These are phyloP conservation scores for Ramaria rubella DNA, from an alignment of 768 basidiomycete genomes.

Conservation along the genomic window DNA sequence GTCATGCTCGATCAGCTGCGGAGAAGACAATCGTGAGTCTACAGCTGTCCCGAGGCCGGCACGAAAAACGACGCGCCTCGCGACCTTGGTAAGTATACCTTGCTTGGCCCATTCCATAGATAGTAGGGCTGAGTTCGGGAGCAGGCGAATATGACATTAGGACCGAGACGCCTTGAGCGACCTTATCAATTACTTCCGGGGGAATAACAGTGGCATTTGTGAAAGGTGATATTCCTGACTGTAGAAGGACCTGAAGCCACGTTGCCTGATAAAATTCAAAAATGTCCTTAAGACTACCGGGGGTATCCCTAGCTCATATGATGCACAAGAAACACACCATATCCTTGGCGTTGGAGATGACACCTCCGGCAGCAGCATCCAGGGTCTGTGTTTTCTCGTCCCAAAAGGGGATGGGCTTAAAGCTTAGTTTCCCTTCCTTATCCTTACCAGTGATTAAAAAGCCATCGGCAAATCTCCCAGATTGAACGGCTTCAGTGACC, in stretches of 20 bases:
- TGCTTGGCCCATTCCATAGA: slow-evolving; percentile 40
- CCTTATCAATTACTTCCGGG: slow-evolving; percentile 22
- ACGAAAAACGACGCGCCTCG: slow-evolving; percentile 30
- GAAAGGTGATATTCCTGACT: slow-evolving; percentile 25
- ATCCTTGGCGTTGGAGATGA: slow-evolving; percentile 37
- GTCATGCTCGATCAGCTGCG: slow-evolving; percentile 29
- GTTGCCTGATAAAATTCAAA: slow-evolving; percentile 26
- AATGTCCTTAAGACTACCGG: background rate
- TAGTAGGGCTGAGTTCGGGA: slow-evolving; percentile 23
- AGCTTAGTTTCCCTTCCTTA: slow-evolving; percentile 13
- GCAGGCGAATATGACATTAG: background rate
- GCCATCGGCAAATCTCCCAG: slow-evolving; percentile 20
- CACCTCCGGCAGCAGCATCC: slow-evolving; percentile 35
- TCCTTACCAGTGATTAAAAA: slow-evolving; percentile 26
- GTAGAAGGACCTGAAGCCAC: slow-evolving; percentile 34
- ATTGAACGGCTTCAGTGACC: slow-evolving; percentile 24
- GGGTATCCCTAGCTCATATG: too few relatives aligned
- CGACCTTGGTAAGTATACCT: slow-evolving; percentile 34
- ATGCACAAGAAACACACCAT: slow-evolving; percentile 35
- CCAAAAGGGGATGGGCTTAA: slow-evolving; percentile 23
- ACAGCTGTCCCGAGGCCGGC: background rate
- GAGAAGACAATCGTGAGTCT: background rate
- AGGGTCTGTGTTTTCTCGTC: slow-evolving; percentile 17
- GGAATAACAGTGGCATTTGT: slow-evolving; percentile 31
- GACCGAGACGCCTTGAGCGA: slow-evolving; percentile 21